These are phyloP conservation scores for Cytospora leucostoma DNA, from an alignment of 2,329 filamentous ascomycete genomes.

Conservation along the genomic window DNA sequence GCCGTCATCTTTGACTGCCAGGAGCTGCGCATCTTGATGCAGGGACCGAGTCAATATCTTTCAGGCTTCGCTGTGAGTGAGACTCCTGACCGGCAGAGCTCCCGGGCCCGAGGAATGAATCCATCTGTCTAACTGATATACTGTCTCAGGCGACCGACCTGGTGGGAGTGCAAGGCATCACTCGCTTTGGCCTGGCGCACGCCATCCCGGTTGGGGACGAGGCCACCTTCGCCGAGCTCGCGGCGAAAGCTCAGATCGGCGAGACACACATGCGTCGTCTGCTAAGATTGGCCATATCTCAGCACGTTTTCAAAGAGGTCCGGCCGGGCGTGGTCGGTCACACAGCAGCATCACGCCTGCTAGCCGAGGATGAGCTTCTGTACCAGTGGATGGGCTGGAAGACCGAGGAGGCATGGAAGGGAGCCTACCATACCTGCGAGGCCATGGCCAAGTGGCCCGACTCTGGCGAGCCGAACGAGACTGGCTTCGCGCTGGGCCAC, in stretches of 20 bases:
- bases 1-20: constrained; percentile 18
- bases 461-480: constrained; percentile 12
- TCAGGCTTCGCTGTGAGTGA: constrained; percentile 9
- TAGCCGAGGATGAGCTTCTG: constrained; percentile 16
- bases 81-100: neutral
- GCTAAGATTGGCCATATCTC: constrained; percentile 11
- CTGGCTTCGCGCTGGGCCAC: constrained; percentile 10
- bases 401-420: constrained; percentile 11
- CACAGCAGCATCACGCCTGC: constrained; percentile 19
- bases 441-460: constrained; percentile 12
- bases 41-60: constrained; percentile 15
- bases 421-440: constrained; percentile 1
- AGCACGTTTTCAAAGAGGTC: constrained; percentile 14
- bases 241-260: constrained; percentile 7
- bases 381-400: constrained; percentile 19
- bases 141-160: neutral
- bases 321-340: constrained; percentile 12
- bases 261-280: constrained; percentile 15
- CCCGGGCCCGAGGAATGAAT: neutral
- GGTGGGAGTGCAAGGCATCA: constrained; percentile 13
- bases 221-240: constrained; percentile 15
- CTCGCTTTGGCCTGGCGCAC: constrained; percentile 12
- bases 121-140: neutral
- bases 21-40: constrained; percentile 14
- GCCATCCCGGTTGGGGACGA: constrained; percentile 1